Percentiles rank a stretch among this genome's conserved stretches.
These are phyloP conservation scores for Monosporascus cannonballus DNA, from an alignment of 2,329 filamentous ascomycete genomes.

Conservation along the genomic window DNA sequence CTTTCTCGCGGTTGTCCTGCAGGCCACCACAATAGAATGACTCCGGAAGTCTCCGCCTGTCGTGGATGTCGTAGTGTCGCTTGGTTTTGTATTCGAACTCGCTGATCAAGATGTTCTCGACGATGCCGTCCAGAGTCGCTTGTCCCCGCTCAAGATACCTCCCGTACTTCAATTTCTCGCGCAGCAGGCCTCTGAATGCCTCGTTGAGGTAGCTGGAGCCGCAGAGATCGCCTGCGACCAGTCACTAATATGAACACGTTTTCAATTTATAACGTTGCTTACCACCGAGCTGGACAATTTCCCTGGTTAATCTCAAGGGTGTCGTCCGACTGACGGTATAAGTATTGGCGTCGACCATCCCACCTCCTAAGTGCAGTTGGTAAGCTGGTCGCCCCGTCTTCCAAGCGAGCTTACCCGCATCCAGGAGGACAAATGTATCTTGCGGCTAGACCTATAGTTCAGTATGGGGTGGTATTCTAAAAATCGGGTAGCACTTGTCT, in stretches of 20 bases:
- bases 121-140: constrained; percentile 7
- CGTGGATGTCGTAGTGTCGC: constrained; percentile 10
- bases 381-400: neutral
- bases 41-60: neutral
- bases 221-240: constrained; percentile 10
- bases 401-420: constrained; percentile 6
- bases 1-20: constrained; percentile 5
- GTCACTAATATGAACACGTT: no score
- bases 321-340: constrained; percentile 19
- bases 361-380: constrained; percentile 14
- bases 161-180: constrained; percentile 14
- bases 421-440: constrained; percentile 17
- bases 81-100: constrained; percentile 13
- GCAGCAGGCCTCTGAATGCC: constrained; percentile 15
- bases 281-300: constrained; percentile 9
- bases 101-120: constrained; percentile 11
- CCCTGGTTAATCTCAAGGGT: constrained; percentile 17
- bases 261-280: no score
- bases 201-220: constrained; percentile 27
- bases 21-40: constrained; percentile 5
- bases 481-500: neutral
- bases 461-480: no score
- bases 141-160: constrained; percentile 19
- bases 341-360: constrained; percentile 22
- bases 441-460: constrained; percentile 3